Conservation (phyloP, 192 early-diverging fungal genomes). For the Umbelopsis isabellina region DNA sequence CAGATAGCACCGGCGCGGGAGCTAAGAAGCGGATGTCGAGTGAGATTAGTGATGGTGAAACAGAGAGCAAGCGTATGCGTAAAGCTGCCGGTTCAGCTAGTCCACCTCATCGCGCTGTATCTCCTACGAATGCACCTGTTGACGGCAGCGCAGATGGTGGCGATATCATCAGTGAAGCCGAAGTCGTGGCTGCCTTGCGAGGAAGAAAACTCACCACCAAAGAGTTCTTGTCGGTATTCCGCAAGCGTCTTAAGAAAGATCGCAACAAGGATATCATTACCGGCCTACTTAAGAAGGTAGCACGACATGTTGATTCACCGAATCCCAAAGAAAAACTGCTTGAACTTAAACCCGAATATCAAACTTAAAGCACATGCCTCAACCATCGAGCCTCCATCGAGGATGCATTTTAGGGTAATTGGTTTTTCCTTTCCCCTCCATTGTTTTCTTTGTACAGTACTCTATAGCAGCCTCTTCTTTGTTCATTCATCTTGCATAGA, state of each 20-base stretch:
- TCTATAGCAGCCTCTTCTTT: too few relatives aligned
- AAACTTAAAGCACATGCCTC: slow-evolving; percentile 12
- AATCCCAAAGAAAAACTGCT: slow-evolving; percentile 35
- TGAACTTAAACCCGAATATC: slow-evolving; percentile 46
- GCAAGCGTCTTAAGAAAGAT: slow-evolving; percentile 59
- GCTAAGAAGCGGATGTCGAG: slow-evolving; percentile 4
- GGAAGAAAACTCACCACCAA: slow-evolving; percentile 62
- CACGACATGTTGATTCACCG: slow-evolving; percentile 33
- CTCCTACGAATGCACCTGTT: not conserved
- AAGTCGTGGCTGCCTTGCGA: slow-evolving; percentile 62
- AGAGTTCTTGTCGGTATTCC: slow-evolving; percentile 64
- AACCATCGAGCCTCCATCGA: too few relatives aligned
- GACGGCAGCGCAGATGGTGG: slow-evolving; percentile 20
- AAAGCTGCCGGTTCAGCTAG: slow-evolving; percentile 24
- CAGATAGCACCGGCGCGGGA: not conserved
- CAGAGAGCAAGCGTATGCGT: not conserved
- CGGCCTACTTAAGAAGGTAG: slow-evolving; percentile 50
- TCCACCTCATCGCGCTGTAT: slow-evolving; percentile 3
- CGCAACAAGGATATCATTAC: slow-evolving; percentile 51
- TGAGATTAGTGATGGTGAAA: slow-evolving; percentile 18
- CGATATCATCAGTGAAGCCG: slow-evolving; percentile 65
- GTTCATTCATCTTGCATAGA: too few relatives aligned
- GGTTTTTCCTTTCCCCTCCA: too few relatives aligned
- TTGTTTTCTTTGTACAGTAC: too few relatives aligned
- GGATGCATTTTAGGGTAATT: too few relatives aligned